phyloP scores from a whole-genome alignment of 768 basidiomycete genomes.

The Cystobasidium tubakii region DNA sequence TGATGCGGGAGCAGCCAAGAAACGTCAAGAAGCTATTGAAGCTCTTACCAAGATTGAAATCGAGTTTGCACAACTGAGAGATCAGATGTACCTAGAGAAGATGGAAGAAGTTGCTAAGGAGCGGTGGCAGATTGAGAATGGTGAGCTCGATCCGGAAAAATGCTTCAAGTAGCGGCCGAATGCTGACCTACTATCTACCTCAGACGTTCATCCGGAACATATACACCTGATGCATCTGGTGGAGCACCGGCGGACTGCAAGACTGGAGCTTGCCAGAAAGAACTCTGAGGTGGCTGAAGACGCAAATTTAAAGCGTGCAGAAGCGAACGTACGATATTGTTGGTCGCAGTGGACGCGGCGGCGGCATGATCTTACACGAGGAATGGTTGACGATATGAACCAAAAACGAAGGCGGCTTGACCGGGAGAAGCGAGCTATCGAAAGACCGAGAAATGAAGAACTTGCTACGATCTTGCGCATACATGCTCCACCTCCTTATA shows the following conservation, averaged over 20 bases:
- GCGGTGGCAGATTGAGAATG: constrained; percentile 68
- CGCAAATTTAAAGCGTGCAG: constrained; percentile 60
- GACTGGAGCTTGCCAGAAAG: constrained; percentile 70
- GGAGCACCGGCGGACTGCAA: constrained; percentile 68
- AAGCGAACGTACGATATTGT: constrained; percentile 65
- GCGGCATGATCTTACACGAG: constrained; percentile 58
- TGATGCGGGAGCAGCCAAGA: constrained; percentile 8
- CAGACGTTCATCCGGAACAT: constrained; percentile 81
- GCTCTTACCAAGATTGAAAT: constrained; percentile 83
- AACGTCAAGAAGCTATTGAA: constrained; percentile 80
- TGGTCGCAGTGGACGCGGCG: constrained; percentile 90
- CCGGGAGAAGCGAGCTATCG: constrained; percentile 70
- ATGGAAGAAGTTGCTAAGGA: constrained; percentile 88
- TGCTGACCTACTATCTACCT: too few relatives aligned
- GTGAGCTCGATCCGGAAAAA: constrained; percentile 54
- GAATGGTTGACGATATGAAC: constrained; percentile 84
- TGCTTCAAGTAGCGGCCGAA: too few relatives aligned
- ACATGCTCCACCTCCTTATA: constrained; percentile 37
- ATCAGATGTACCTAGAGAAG: constrained; percentile 84
- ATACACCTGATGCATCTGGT: constrained; percentile 73
- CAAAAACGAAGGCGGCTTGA: constrained; percentile 77
- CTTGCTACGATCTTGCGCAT: constrained; percentile 41
- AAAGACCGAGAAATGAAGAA: constrained; percentile 51
- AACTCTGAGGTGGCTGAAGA: constrained; percentile 65
- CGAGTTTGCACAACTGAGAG: constrained; percentile 79